Evolutionary conservation across 2,329 filamentous ascomycete genomes (phyloP).

Genomic region (Alternaria angustiovoidea): DNA sequence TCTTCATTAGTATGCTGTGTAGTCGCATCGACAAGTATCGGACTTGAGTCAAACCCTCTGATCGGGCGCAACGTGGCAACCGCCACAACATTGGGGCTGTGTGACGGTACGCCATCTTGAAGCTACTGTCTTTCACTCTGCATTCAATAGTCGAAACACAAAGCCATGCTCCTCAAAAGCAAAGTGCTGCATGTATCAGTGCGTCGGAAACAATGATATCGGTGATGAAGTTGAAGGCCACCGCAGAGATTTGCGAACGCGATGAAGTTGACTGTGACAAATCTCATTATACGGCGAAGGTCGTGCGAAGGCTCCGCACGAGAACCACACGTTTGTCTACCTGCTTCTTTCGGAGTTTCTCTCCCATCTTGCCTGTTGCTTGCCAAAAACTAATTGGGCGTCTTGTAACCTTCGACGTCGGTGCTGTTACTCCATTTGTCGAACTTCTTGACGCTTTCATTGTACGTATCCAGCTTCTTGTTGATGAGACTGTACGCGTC

Average conservation of each 20-base stretch:
- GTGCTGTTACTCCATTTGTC: conserved; percentile 60
- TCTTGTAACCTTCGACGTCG: conserved; percentile 54
- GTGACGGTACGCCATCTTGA: conserved; percentile 8
- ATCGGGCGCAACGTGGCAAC: conserved; percentile 27
- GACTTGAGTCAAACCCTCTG: conserved; percentile 1
- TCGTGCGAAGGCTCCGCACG: not conserved
- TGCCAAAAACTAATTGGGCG: conserved; percentile 22
- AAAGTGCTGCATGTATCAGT: not conserved
- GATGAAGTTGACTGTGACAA: not conserved
- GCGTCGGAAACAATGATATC: not conserved
- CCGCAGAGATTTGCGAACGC: not conserved
- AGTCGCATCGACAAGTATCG: not conserved
- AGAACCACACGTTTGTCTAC: not conserved
- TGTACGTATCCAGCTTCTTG: conserved; percentile 60
- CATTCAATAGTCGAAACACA: not conserved
- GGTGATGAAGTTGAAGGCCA: not conserved
- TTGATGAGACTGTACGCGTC: conserved; percentile 62
- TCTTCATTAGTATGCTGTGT: not conserved
- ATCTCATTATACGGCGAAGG: not conserved
- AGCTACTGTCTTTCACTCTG: not conserved
- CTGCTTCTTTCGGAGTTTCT: not conserved
- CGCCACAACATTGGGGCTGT: conserved; percentile 18
- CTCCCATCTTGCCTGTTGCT: not conserved
- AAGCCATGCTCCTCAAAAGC: not conserved
- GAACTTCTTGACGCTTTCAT: conserved; percentile 60